Evolutionary conservation across 352 stramenopile genomes (phyloP).

Genomic region (Phytophthora niederhauseri): DNA sequence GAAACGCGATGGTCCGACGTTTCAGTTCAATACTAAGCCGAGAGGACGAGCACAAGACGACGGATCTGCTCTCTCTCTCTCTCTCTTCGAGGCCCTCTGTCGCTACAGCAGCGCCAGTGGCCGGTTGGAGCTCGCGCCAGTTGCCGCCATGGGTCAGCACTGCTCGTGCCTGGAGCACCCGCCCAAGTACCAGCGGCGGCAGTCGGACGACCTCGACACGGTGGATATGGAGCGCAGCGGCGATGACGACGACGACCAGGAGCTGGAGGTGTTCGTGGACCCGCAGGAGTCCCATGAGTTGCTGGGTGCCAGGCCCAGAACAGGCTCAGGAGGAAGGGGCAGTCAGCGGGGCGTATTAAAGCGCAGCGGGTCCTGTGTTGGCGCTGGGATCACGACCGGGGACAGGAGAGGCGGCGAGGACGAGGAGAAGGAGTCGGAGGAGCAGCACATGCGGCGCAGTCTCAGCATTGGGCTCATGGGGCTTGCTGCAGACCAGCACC

Average conservation of each 20-base stretch:
- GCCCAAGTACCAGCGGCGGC: constrained; percentile 60
- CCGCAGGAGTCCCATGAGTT: constrained; percentile 46
- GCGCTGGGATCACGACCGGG: constrained; percentile 12
- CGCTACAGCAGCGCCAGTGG: neutral
- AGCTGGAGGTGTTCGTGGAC: constrained; percentile 35
- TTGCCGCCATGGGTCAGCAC: constrained; percentile 63
- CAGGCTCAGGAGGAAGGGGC: constrained; percentile 11
- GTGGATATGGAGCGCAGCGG: constrained; percentile 40
- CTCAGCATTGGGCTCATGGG: constrained; percentile 35
- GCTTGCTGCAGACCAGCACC: constrained; percentile 38
- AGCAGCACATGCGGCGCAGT: constrained; percentile 30
- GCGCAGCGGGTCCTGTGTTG: constrained; percentile 13
- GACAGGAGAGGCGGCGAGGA: constrained; percentile 19
- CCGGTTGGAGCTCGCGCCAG: neutral
- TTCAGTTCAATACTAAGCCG: constrained; percentile 15
- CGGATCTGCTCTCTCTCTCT: constrained; percentile 19
- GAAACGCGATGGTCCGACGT: constrained; percentile 12
- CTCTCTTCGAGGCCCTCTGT: constrained; percentile 5
- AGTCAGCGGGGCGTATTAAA: constrained; percentile 27
- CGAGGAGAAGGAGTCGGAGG: constrained; percentile 31
- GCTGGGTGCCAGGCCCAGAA: constrained; percentile 37
- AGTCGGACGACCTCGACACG: constrained; percentile 55
- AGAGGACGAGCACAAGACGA: constrained; percentile 8
- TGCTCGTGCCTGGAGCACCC: constrained; percentile 80
- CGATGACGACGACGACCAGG: constrained; percentile 31